phyloP scores from a whole-genome alignment of 1,284 basidiomycete species.

The Trametes sp. region DNA sequence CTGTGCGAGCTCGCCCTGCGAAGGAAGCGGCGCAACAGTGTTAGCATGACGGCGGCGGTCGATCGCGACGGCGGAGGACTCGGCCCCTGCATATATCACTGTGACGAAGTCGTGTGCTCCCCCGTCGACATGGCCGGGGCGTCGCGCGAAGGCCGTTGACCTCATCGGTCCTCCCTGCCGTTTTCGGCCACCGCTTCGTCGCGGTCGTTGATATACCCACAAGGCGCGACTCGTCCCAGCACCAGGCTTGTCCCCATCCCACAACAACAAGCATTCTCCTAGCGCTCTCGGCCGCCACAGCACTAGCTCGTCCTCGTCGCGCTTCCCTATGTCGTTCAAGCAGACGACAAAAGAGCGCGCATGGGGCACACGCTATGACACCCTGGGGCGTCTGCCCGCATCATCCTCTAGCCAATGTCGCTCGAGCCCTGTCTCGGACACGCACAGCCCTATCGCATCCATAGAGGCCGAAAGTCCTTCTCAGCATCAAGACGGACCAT shows the following conservation, averaged over 20 bases:
- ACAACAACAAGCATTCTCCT: constrained; percentile 12
- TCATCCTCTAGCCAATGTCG: constrained; percentile 39
- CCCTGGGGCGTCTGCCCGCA: constrained; percentile 46
- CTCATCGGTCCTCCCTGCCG: constrained; percentile 3
- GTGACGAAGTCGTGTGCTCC: constrained; percentile 5
- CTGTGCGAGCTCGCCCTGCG: not conserved
- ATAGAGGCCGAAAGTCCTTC: constrained; percentile 7
- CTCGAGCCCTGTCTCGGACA: constrained; percentile 26
- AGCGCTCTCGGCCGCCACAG: constrained; percentile 24
- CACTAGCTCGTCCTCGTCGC: constrained; percentile 22
- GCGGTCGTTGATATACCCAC: constrained; percentile 6
- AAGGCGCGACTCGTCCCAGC: not conserved
- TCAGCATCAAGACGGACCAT: not conserved
- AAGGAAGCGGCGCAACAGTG: not conserved
- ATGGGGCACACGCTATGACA: constrained; percentile 79
- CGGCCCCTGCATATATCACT: constrained; percentile 7
- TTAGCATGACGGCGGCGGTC: not conserved
- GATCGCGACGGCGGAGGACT: constrained; percentile 9
- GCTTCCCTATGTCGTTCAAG: constrained; percentile 36
- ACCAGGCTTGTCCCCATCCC: constrained; percentile 11
- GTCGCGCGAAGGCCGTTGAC: constrained; percentile 6
- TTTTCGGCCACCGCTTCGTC: not conserved
- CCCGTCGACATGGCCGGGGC: constrained; percentile 5
- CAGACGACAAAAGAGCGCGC: constrained; percentile 34
- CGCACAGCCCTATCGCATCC: constrained; percentile 33